These are phyloP conservation scores for Ceratocystiopsis sp. DNA, from an alignment of 2,329 filamentous ascomycete species.

Conservation along the genomic window DNA sequence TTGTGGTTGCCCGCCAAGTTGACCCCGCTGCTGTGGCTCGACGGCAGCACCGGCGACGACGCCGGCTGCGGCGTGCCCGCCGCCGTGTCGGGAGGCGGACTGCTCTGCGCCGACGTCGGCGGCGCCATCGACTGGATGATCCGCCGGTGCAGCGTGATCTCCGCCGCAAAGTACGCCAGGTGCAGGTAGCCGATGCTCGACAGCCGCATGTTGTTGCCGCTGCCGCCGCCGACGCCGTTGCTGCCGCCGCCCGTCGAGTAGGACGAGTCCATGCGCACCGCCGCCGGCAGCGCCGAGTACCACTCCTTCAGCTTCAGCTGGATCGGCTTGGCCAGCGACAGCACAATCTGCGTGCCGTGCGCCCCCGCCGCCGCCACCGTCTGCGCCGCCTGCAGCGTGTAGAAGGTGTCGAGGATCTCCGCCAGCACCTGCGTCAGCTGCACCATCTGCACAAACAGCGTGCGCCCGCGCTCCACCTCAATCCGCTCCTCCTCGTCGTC, in stretches of 20 bases:
- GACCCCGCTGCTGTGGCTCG: slow-evolving; percentile 10
- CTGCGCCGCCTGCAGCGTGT: slow-evolving; percentile 60
- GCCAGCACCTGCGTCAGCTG: slow-evolving; percentile 57
- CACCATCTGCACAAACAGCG: slow-evolving; percentile 61
- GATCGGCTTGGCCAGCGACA: slow-evolving; percentile 63
- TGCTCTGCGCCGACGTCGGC: slow-evolving; percentile 16
- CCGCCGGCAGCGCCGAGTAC: slow-evolving; percentile 51
- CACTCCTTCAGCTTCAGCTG: slow-evolving; percentile 71
- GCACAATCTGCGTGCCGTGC: slow-evolving; percentile 54
- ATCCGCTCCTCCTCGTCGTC: slow-evolving; percentile 42
- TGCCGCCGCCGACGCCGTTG: slow-evolving; percentile 19
- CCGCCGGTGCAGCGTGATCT: slow-evolving; percentile 81
- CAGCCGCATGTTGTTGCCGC: slow-evolving; percentile 26
- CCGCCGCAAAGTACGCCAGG: slow-evolving; percentile 81
- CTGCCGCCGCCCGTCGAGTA: slow-evolving; percentile 21
- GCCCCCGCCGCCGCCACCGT: slow-evolving; percentile 47
- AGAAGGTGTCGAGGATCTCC: slow-evolving; percentile 70
- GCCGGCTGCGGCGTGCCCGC: slow-evolving; percentile 13
- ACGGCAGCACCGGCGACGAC: slow-evolving; percentile 5
- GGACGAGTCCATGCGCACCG: slow-evolving; percentile 48
- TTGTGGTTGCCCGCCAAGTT: slow-evolving; percentile 10
- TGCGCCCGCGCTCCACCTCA: slow-evolving; percentile 49
- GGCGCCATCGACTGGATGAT: slow-evolving; percentile 61
- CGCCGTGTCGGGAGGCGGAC: slow-evolving; percentile 18
- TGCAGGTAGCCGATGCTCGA: slow-evolving; percentile 64